phyloP scores from a whole-genome alignment of 2,329 filamentous ascomycete species.

The Emmonsia crescens region DNA sequence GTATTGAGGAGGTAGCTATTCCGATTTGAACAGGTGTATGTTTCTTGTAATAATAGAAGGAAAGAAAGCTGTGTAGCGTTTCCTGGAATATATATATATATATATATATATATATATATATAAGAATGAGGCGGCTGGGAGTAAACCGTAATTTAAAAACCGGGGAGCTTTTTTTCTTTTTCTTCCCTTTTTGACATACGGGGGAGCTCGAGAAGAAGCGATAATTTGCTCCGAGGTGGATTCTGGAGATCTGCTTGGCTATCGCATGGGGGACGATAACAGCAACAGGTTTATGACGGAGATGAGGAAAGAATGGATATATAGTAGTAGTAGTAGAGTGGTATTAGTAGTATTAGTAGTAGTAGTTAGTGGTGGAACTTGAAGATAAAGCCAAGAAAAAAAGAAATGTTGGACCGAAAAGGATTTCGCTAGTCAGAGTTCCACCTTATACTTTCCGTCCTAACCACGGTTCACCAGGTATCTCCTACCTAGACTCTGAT shows the following conservation, averaged over 20 bases:
- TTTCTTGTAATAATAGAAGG: background rate
- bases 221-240: background rate
- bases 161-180: background rate
- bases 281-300: background rate
- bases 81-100: background rate
- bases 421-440: background rate
- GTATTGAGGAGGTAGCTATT: background rate
- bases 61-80: background rate
- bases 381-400: background rate
- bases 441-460: slow-evolving; percentile 11
- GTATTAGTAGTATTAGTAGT: background rate
- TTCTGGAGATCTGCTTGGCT: background rate
- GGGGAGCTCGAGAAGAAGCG: background rate
- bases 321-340: background rate
- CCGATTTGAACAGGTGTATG: background rate
- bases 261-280: background rate
- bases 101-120: background rate
- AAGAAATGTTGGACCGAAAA: slow-evolving; percentile 3
- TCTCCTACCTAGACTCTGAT: background rate
- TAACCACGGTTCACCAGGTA: background rate
- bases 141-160: background rate
- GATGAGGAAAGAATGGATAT: background rate
- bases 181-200: background rate
- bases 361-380: background rate
- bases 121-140: background rate